Evolutionary conservation across 139 green algal species (phyloP), one percentile per base, ranked within the genome.

Genomic region (Pseudopediastrum boryanum): DNA sequence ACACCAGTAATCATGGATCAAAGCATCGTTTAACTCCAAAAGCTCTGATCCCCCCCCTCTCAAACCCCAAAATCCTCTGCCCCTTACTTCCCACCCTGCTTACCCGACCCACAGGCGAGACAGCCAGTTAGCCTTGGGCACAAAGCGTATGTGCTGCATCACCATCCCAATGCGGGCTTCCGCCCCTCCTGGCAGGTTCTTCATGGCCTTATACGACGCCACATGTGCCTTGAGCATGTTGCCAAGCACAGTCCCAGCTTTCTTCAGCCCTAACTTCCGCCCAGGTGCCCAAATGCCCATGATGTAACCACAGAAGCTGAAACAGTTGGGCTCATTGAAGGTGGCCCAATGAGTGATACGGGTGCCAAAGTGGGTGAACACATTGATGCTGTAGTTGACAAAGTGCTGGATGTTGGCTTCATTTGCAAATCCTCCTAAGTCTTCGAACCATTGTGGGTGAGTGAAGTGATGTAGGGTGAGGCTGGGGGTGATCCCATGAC

Each of bases 391-490:
- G 61, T 85, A 97, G 3, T 90, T 79, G 10, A 95, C 83, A 75
- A 95, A 97, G 12, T 82, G n/a, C 0, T 75, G 58, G 61, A 95
- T 93, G 89, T 95, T 97, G 25, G 85, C 88, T 44, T 90, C 80
- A 23, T 90, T 89, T 2, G 33, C 62, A 48, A 93, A 97, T n/a
- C 87, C 93, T 8, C 91, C 91, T 46, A 89, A 54, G 9, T 86
- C 78, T 52, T 96, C 89, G 85, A 97, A 97, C 90, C 90, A 94
- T 43, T 75, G 71, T 21, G 93, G 93, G 71, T 96, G 91, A 50
- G 90, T 87, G 80, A 95, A 97, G 84, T 95, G 92, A 84, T 95
- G 89, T 70, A 96, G 82, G 12, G 93, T 95, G 33, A 89, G 83
- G 35, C 91, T 92, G 21, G 91, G 83, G 58, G 89, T 85, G 78